Evolutionary conservation across 306 rosid species (phyloP), one percentile per base, ranked within the genome.

Genomic region (Ormosia emarginata): DNA sequence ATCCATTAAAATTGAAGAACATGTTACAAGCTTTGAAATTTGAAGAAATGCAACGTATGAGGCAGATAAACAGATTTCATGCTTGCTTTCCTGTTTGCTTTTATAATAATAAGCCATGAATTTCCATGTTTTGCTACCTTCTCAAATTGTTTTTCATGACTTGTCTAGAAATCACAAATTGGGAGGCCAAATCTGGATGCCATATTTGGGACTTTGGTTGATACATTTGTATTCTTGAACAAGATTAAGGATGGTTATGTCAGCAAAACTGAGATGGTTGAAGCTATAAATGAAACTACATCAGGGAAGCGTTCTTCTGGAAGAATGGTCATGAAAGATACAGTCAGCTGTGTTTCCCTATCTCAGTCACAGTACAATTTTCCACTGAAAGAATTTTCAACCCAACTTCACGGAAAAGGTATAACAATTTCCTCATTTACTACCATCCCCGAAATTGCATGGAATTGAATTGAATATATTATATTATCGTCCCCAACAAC

Each of bases 211-310:
- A 90, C 96, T 17, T 81, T 95, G 91, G 97, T 95, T 18, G 91
- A 95, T 77, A 85, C 98, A 36, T 95, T 95, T 62, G 96, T 90
- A 62, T 95, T 95, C 90, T 90, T 95, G 91, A 98, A 93, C 89
- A 93, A 90, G 88, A 95, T 93, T 64, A 93, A 77, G 88, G 99
- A 95, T 67, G 98, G 98, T 50, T 90, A 93, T 78, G 97, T 93
- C 68, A 93, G 99, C 92, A 95, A 86, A 91, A 90, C 47, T 67
- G 99, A 95, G 88, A 95, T 95, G 99, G 88, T 93, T n/a, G 73
- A 85, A 74, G 93, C 99, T 65, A 90, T 95, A 62, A 90, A 93
- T 66, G 99, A 95, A 88, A 95, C 93, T 32, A 80, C 92, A 7
- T 78, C 97, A 5, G 98, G 99, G 72, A 98, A 88, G 79, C 90